A percentile compares a stretch with the other conserved stretches of the same genome.
phyloP scores from a whole-genome alignment of 495 filamentous ascomycete genomes.

The Bombardia bombarda region DNA sequence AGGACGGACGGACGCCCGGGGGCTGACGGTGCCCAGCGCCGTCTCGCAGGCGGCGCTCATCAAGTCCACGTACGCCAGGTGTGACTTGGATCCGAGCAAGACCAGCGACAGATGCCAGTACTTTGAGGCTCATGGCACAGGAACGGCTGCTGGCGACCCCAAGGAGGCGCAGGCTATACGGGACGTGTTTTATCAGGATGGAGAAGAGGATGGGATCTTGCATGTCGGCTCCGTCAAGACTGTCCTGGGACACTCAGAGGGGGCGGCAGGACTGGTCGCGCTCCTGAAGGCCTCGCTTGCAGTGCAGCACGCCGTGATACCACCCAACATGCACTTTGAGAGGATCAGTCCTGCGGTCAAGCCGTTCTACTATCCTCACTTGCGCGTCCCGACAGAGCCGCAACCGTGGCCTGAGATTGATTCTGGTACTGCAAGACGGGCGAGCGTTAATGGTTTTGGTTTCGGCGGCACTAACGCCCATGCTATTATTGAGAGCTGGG shows the following conservation, averaged over 20 bases:
- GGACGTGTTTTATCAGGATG: slow-evolving; percentile 18
- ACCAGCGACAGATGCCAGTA: slow-evolving; percentile 30
- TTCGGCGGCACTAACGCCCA: slow-evolving; percentile 8
- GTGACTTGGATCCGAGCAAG: slow-evolving; percentile 28
- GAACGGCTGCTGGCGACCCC: background rate
- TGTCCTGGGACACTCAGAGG: slow-evolving; percentile 50
- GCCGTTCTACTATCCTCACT: slow-evolving; percentile 4
- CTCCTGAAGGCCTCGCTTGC: slow-evolving; percentile 42
- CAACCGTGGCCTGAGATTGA: background rate
- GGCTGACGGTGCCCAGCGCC: slow-evolving; percentile 47
- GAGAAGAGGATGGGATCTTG: slow-evolving; percentile 18
- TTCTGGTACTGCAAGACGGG: slow-evolving; percentile 27
- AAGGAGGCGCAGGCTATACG: slow-evolving; percentile 31
- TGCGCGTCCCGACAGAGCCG: slow-evolving; percentile 18
- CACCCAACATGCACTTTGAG: slow-evolving; percentile 35
- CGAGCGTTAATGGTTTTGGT: slow-evolving; percentile 6
- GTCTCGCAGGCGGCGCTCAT: slow-evolving; percentile 51
- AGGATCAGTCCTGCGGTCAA: slow-evolving; percentile 37
- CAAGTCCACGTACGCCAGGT: slow-evolving; percentile 32
- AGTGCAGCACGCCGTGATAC: slow-evolving; percentile 41
- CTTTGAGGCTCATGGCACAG: slow-evolving; percentile 35
- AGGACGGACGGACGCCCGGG: slow-evolving; percentile 43
- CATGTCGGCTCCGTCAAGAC: slow-evolving; percentile 48
- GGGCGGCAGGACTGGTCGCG: slow-evolving; percentile 39
- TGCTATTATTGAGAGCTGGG: slow-evolving; percentile 5